Base-by-base conservation (phyloP, 148 eudicot species). In the Simmondsia chinensis region DNA sequence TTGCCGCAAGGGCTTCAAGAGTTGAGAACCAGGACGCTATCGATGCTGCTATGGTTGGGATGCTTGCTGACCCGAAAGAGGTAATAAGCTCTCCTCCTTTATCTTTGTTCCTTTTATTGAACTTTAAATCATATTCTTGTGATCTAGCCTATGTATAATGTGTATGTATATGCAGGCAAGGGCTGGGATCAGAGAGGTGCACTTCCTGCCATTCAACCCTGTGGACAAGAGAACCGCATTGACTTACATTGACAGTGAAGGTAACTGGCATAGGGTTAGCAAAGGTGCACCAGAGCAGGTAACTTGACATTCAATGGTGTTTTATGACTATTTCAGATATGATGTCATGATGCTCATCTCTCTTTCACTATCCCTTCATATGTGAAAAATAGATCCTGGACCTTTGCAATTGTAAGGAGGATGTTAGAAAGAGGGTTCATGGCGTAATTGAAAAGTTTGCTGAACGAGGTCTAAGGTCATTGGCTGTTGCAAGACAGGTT, bases 201-300 rank as follows among this genome's bases (percentile, higher is more conserved):
- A n/a, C n/a, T 65, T 65, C 43, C 27, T 57, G 12, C 70, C 64
- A 6, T 65, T 65, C 36, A 64, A 64, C 18, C 70, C 70, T 0
- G 70, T 64, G 9, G 70, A 64, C 1, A 64, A 64, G 45, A 57
- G 70, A 37, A 65, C 70, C 14, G 62, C 68, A 11, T 53, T 63
- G 19, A 63, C 68, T 28, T 63, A 63, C 45, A 6, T 32, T 5
- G 70, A 65, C 44, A 20, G 46, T 8, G n/a, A 33, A 28, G 70
- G 43, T 4, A 18, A 52, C 19, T 65, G 70, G 70, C 39, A 52
- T 12, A 50, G 71, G 39, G 33, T 43, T 18, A 65, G 71, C 60
- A 65, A 65, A 50, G 64, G 71, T 7, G 71, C 71, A n/a, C 71
- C 65, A 4, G 71, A 65, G 41, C 71, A 59, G 57, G 65, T 65